These are phyloP conservation scores for Colletotrichum eleusines DNA, from an alignment of 2,329 filamentous ascomycete genomes.

Conservation along the genomic window DNA sequence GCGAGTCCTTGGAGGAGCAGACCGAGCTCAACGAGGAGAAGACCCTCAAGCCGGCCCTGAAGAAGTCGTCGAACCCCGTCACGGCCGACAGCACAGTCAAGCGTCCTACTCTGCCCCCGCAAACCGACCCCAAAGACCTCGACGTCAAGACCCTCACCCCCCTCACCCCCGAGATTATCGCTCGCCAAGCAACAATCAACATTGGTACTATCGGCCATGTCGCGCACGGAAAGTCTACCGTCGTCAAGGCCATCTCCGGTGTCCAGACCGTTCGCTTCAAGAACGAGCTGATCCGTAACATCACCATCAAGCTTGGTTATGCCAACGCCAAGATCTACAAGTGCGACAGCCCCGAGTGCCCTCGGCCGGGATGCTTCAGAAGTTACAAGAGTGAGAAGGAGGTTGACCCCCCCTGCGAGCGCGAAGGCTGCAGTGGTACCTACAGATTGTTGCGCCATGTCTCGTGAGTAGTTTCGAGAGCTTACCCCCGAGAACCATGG, in stretches of 20 bases:
- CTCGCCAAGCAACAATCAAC: slow-evolving; percentile 97
- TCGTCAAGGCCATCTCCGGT: slow-evolving; percentile 98
- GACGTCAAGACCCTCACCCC: slow-evolving; percentile 85
- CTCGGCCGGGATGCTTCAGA: slow-evolving; percentile 92
- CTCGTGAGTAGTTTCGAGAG: slow-evolving; percentile 72
- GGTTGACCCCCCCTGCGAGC: slow-evolving; percentile 94
- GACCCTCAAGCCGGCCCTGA: slow-evolving; percentile 86
- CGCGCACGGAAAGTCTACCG: slow-evolving; percentile 98
- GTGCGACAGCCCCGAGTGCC: slow-evolving; percentile 92
- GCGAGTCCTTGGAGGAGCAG: slow-evolving; percentile 73
- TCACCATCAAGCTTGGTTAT: slow-evolving; percentile 99
- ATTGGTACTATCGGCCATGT: slow-evolving; percentile 99
- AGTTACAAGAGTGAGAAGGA: slow-evolving; percentile 99
- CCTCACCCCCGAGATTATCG: slow-evolving; percentile 95
- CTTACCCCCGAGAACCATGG: slow-evolving; percentile 29
- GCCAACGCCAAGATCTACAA: slow-evolving; percentile 99
- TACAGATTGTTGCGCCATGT: slow-evolving; percentile 93
- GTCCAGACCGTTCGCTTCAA: slow-evolving; percentile 99
- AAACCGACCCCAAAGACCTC: slow-evolving; percentile 91
- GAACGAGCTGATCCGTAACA: slow-evolving; percentile 99
- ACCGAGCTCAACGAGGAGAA: slow-evolving; percentile 67
- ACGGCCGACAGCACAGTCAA: slow-evolving; percentile 68
- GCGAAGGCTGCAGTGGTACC: slow-evolving; percentile 88
- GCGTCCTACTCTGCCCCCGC: slow-evolving; percentile 75
- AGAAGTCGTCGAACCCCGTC: slow-evolving; percentile 68